Conservation (phyloP, 176 grass and related monocot species). For the Metroxylon sagu region DNA sequence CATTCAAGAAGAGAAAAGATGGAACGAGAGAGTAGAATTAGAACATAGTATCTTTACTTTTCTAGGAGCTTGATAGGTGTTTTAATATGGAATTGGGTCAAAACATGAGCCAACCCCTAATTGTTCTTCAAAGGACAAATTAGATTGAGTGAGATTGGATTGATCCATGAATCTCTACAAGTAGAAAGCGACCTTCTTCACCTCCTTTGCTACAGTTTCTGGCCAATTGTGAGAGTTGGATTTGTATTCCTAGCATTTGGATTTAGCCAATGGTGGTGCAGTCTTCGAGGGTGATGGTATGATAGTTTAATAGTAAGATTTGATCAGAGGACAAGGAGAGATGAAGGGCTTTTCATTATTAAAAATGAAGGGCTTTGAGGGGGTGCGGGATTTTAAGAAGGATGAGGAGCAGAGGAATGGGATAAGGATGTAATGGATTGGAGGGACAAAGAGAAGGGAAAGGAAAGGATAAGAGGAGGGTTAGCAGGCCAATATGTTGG, state of each 20-base stretch:
- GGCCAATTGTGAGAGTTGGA: slow-evolving; percentile 4
- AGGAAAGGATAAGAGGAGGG: too few species aligned
- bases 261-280: slow-evolving; percentile 5
- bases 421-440: neutral
- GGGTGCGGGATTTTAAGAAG: neutral
- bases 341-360: neutral
- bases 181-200: slow-evolving; percentile 39
- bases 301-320: neutral
- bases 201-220: slow-evolving; percentile 31
- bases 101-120: slow-evolving; percentile 11
- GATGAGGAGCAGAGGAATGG: too few species aligned
- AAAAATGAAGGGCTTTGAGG: neutral
- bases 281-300: neutral
- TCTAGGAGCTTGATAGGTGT: slow-evolving; percentile 44
- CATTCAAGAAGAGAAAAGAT: too few species aligned
- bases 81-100: slow-evolving; percentile 4
- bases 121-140: slow-evolving; percentile 28
- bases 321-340: neutral
- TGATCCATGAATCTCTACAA: slow-evolving; percentile 13
- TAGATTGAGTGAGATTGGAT: neutral
- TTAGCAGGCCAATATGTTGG: too few species aligned
- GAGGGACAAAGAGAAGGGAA: neutral
- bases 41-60: slow-evolving; percentile 30
- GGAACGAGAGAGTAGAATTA: too few species aligned
- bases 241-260: slow-evolving; percentile 38